Evolutionary conservation across 805 yeast genomes (phyloP), one percentile per base, ranked within the genome.

Genomic region (Kuraishia hungarica): DNA sequence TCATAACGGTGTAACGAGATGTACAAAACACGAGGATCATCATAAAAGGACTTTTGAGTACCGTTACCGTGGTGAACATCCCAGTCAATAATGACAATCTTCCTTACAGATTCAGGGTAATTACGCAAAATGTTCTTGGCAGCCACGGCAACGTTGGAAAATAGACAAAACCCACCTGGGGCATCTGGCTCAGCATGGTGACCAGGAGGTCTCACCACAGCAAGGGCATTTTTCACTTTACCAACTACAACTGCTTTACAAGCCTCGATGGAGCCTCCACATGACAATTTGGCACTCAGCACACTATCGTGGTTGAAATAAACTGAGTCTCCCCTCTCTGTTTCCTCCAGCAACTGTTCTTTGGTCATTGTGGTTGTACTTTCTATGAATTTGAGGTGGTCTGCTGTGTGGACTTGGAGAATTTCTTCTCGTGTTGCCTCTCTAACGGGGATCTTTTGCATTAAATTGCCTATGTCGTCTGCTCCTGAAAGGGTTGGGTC

Each of bases 11-110:
- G 99, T 29, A 93, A 71, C 0, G 98, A 92, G 50, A 94, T 83
- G 69, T 94, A 94, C 39, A 94, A 76, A 8, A 94, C 97, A 55
- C 96, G 75, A 26, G 96, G 96, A 66, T 94, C 97, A 59, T 89
- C 81, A 61, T 82, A 82, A 62, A 94, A 94, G 1, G 96, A 90
- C 67, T 87, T 86, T 69, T 94, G 99, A 1, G 99, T 94, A 47
- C 99, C 99, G 69, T 94, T 94, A 24, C 99, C 99, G 69, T 94
- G 99, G 70, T 94, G 99, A 51, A 94, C 91, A 70, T 94, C 99
- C 99, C 99, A 94, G 69, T 94, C 99, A 22, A 92, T 65, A 57
- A 94, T 84, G 56, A 90, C 82, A 47, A 94, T 89, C 61, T 81
- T 81, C 59, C 96, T 77, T 6, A 93, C 96, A 24, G 89, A 80